Percentiles rank a stretch among this genome's conserved stretches.
Evolutionary conservation across 805 yeast genomes (phyloP).

Genomic region (Teunomyces tritomae): DNA sequence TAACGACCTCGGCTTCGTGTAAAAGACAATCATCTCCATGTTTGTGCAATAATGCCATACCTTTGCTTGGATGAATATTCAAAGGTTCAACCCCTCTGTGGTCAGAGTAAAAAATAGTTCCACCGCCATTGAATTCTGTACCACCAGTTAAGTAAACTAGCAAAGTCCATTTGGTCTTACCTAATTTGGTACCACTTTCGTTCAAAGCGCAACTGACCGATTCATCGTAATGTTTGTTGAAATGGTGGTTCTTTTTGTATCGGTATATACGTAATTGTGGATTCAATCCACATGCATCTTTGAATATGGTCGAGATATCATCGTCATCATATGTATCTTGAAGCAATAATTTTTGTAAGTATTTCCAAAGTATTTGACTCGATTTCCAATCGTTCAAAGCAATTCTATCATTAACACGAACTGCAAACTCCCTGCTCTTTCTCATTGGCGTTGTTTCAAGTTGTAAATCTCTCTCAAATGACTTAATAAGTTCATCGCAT

Average conservation of each 20-base stretch:
- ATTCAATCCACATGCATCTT: constrained; percentile 46
- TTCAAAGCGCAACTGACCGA: constrained; percentile 37
- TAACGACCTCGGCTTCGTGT: constrained; percentile 57
- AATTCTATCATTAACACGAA: constrained; percentile 54
- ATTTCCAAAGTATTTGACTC: constrained; percentile 40
- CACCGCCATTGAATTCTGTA: constrained; percentile 57
- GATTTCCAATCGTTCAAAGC: constrained; percentile 39
- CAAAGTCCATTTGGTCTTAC: constrained; percentile 58
- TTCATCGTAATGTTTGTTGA: constrained; percentile 62
- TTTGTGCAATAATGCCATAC: constrained; percentile 59
- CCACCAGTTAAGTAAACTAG: constrained; percentile 57
- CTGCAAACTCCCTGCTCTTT: constrained; percentile 53
- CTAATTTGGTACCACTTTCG: constrained; percentile 22
- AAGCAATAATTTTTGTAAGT: constrained; percentile 31
- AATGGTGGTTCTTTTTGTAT: constrained; percentile 55
- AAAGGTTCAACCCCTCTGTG: constrained; percentile 20
- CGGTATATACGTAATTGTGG: constrained; percentile 57
- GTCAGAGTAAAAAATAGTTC: constrained; percentile 50
- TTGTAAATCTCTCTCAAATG: constrained; percentile 23
- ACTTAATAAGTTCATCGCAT: constrained; percentile 39
- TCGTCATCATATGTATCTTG: constrained; percentile 26
- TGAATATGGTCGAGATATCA: constrained; percentile 27
- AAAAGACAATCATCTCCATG: constrained; percentile 64
- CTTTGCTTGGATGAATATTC: constrained; percentile 48
- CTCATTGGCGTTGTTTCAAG: constrained; percentile 49